Base-by-base conservation (phyloP, 208 protist genomes). In the Phytomonas sp. region DNA sequence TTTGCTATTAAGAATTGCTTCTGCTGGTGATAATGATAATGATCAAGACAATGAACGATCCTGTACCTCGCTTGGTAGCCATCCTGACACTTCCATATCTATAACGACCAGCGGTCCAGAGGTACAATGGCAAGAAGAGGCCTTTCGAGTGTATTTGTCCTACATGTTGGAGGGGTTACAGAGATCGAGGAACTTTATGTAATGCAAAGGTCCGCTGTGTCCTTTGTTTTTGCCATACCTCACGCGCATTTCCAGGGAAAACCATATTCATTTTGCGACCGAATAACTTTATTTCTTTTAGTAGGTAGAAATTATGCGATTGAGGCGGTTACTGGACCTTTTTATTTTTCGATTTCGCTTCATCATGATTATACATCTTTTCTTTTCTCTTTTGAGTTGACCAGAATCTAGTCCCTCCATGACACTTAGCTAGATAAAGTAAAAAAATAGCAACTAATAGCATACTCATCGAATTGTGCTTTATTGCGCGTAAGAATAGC, bases 121-220 rank as follows among this genome's bases (percentile, higher is more conserved):
- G 40, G 46, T 56, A 56, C 23, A 70, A 40, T 56, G 74, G 66
- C 75, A 76, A 43, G 77, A 83, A 34, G 70, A 66, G 51, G 77
- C 78, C n/a, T 67, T 85, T 33, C 77, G 80, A 0, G 70, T 85
- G 64, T 87, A 84, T 64, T 32, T 87, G 28, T 74, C 70, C 7
- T 81, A 87, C 51, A 66, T 89, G 33, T 65, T 89, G n/a, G 66
- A 75, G 0, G 80, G 74, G 2, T 70, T 89, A 11, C 84, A 89
- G 74, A 73, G 84, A 34, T 82, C 80, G 9, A 62, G 72, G 37
- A 89, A 89, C 31, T 56, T 26, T 56, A 26, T 56, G 4, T 56
- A 56, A 56, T 56, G 20, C 30, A 66, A 67, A 26, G 33, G n/a
- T 20, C 28, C 0, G 20, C 66, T 76, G 13, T 53, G 20, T 4